A percentile compares a stretch with the other conserved stretches of the same genome.
phyloP scores from a whole-genome alignment of 331 rosid species.

The Stylosanthes scabra region DNA sequence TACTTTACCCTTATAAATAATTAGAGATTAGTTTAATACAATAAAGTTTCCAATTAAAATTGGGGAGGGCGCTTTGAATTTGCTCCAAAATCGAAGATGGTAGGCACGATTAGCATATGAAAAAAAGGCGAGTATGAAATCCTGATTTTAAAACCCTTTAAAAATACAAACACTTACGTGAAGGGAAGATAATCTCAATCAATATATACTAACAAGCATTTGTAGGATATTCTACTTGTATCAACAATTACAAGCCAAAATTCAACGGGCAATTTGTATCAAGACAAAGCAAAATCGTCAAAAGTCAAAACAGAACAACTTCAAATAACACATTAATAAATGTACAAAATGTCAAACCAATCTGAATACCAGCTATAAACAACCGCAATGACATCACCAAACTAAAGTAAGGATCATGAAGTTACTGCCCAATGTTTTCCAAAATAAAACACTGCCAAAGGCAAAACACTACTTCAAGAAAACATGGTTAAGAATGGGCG shows the following conservation, averaged over 20 bases:
- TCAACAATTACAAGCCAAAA: conserved; percentile 5
- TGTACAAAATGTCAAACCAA: conserved; percentile 37
- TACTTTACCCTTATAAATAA: too few relatives aligned
- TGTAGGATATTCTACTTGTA: too few relatives aligned
- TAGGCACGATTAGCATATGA: too few relatives aligned
- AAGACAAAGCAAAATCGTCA: conserved; percentile 8
- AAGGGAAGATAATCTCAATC: too few relatives aligned
- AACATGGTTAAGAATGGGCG: neutral
- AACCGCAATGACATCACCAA: neutral
- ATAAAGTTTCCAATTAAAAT: too few relatives aligned
- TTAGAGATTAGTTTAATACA: too few relatives aligned
- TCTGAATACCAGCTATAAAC: conserved; percentile 5
- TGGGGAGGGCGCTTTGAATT: too few relatives aligned
- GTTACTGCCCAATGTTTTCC: conserved; percentile 21
- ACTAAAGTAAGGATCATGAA: conserved; percentile 11
- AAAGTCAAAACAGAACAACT: conserved; percentile 32
- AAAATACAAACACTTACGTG: too few relatives aligned
- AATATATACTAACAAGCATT: too few relatives aligned
- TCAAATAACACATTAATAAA: neutral
- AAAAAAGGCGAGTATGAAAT: too few relatives aligned
- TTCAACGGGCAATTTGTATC: conserved; percentile 6
- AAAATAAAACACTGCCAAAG: conserved; percentile 20
- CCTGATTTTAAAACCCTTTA: too few relatives aligned
- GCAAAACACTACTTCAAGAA: conserved; percentile 27
- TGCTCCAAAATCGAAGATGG: too few relatives aligned